phyloP scores from a whole-genome alignment of 306 rosid species.

The Gleditsia sinensis region DNA sequence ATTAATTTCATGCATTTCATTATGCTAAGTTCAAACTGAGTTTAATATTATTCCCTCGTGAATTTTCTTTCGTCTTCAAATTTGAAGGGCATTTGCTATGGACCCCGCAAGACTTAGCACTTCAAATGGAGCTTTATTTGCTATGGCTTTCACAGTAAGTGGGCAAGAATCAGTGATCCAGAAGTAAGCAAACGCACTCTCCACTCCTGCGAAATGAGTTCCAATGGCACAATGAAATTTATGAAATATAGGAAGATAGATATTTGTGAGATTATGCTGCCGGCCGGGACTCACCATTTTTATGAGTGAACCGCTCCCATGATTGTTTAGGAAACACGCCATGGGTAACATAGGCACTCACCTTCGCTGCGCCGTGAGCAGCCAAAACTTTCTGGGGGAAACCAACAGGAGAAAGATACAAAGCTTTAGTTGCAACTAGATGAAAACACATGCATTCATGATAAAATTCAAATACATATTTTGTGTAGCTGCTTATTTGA shows the following conservation, averaged over 20 bases:
- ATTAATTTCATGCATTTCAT: not conserved
- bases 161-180: slow-evolving; percentile 99
- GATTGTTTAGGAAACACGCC: slow-evolving; percentile 90
- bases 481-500: not conserved
- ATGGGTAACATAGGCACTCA: slow-evolving; percentile 88
- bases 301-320: slow-evolving; percentile 77
- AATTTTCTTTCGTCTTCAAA: slow-evolving; percentile 35
- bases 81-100: slow-evolving; percentile 80
- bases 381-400: slow-evolving; percentile 78
- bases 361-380: slow-evolving; percentile 87
- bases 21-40: slow-evolving; percentile 12
- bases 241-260: not conserved
- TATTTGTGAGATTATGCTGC: not conserved
- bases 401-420: slow-evolving; percentile 10
- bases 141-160: slow-evolving; percentile 71
- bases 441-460: not conserved
- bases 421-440: slow-evolving; percentile 16
- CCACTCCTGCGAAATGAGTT: slow-evolving; percentile 38
- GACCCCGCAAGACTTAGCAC: slow-evolving; percentile 89
- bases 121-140: slow-evolving; percentile 82
- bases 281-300: slow-evolving; percentile 59
- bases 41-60: not conserved
- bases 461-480: not conserved
- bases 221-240: slow-evolving; percentile 13
- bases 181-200: slow-evolving; percentile 74